phyloP scores from a whole-genome alignment of 805 yeast species.

The Kockiozyma suomiensis region DNA sequence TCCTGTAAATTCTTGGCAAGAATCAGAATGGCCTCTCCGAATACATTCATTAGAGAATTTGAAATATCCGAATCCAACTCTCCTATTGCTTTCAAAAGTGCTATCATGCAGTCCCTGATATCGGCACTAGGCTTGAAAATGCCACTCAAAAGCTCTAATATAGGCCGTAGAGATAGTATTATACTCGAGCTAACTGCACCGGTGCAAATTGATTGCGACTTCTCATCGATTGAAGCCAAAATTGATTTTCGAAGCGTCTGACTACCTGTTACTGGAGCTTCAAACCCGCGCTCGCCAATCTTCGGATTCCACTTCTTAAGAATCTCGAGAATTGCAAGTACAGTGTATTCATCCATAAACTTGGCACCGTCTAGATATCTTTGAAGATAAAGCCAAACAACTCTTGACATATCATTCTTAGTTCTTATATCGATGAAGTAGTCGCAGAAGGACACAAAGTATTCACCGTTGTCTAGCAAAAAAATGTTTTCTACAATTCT shows the following conservation, averaged over 20 bases:
- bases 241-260: not conserved
- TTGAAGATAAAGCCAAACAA: slow-evolving; percentile 21
- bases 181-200: not conserved
- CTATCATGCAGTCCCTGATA: not conserved
- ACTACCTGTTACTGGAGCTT: slow-evolving; percentile 15
- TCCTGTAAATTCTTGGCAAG: slow-evolving; percentile 5
- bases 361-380: slow-evolving; percentile 17
- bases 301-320: slow-evolving; percentile 3
- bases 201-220: not conserved
- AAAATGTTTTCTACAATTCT: slow-evolving; percentile 16
- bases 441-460: slow-evolving; percentile 21
- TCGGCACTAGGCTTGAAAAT: slow-evolving; percentile 6
- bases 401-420: not conserved
- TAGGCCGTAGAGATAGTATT: slow-evolving; percentile 3
- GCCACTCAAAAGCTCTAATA: slow-evolving; percentile 8
- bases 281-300: not conserved
- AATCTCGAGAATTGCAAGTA: slow-evolving; percentile 9
- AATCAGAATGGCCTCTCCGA: slow-evolving; percentile 11
- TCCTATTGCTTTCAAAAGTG: not conserved
- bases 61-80: not conserved
- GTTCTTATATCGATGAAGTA: slow-evolving; percentile 6
- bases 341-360: slow-evolving; percentile 10
- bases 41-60: not conserved
- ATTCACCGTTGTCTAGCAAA: slow-evolving; percentile 4
- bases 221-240: not conserved